Evolutionary conservation across 441 rosid genomes (phyloP).

Genomic region (Jatropha podagrica): DNA sequence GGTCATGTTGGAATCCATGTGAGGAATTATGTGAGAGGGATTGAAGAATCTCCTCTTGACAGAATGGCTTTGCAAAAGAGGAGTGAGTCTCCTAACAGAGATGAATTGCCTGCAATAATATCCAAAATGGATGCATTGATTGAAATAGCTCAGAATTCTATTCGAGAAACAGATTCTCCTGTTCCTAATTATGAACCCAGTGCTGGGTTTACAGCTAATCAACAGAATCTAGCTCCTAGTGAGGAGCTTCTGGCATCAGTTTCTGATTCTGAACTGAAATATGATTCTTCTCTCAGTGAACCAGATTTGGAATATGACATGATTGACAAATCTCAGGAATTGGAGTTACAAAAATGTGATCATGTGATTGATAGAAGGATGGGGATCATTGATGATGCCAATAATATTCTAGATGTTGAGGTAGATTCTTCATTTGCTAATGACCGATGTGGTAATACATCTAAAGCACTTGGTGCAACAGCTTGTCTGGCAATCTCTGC

Average conservation of each 20-base stretch:
- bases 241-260: conserved; percentile 32
- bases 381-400: conserved; percentile 30
- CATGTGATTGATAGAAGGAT: conserved; percentile 27
- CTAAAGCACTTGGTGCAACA: conserved; percentile 25
- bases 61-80: conserved; percentile 34
- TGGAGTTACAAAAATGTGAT: conserved; percentile 30
- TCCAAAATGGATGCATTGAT: conserved; percentile 83
- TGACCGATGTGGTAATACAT: conserved; percentile 24
- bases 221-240: conserved; percentile 32
- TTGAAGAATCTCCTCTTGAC: conserved; percentile 51
- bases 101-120: conserved; percentile 43
- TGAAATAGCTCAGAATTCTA: conserved; percentile 81
- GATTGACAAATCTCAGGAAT: conserved; percentile 29
- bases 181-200: conserved; percentile 31
- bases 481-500: conserved; percentile 23
- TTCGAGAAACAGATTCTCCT: conserved; percentile 44
- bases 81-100: conserved; percentile 34
- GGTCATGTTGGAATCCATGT: conserved; percentile 80
- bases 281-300: conserved; percentile 38
- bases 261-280: conserved; percentile 36
- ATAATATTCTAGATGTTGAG: conserved; percentile 30
- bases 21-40: conserved; percentile 62
- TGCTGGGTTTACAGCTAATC: conserved; percentile 28
- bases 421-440: conserved; percentile 27
- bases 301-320: conserved; percentile 31